Evolutionary conservation across 2,329 filamentous ascomycete species (phyloP).

Genomic region (Ophiobolus disseminans): DNA sequence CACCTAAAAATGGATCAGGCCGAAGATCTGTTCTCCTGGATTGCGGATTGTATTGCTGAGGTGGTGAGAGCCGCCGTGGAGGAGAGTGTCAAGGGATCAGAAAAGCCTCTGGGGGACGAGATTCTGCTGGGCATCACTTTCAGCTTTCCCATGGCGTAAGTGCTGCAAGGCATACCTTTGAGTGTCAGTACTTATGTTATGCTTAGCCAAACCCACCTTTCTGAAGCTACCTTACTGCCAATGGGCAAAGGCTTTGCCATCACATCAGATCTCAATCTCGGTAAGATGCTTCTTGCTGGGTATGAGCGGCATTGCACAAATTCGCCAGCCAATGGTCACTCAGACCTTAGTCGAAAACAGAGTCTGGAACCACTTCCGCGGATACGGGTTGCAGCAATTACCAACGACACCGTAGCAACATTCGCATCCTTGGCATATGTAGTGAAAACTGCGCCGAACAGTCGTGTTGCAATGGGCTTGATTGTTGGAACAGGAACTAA

Average conservation of each 20-base stretch:
- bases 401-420: constrained; percentile 82
- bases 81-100: constrained; percentile 19
- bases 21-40: constrained; percentile 80
- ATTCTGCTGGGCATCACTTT: constrained; percentile 74
- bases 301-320: constrained; percentile 63
- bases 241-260: constrained; percentile 77
- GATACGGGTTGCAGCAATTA: constrained; percentile 76
- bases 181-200: neutral
- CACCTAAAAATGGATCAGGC: constrained; percentile 76
- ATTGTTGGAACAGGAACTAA: constrained; percentile 85
- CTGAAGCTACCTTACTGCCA: constrained; percentile 68
- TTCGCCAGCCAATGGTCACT: constrained; percentile 39
- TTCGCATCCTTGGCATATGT: constrained; percentile 79
- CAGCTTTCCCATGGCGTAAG: constrained; percentile 69
- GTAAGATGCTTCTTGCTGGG: constrained; percentile 64
- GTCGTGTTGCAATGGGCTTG: constrained; percentile 76
- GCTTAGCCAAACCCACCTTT: constrained; percentile 63
- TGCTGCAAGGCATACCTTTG: neutral
- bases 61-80: constrained; percentile 68
- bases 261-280: constrained; percentile 66
- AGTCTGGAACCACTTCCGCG: constrained; percentile 60
- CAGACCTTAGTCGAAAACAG: constrained; percentile 34
- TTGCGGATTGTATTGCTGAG: constrained; percentile 76
- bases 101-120: constrained; percentile 49
- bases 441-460: constrained; percentile 66